phyloP scores from a whole-genome alignment of 306 rosid species.

The Sechiopsis laciniata region DNA sequence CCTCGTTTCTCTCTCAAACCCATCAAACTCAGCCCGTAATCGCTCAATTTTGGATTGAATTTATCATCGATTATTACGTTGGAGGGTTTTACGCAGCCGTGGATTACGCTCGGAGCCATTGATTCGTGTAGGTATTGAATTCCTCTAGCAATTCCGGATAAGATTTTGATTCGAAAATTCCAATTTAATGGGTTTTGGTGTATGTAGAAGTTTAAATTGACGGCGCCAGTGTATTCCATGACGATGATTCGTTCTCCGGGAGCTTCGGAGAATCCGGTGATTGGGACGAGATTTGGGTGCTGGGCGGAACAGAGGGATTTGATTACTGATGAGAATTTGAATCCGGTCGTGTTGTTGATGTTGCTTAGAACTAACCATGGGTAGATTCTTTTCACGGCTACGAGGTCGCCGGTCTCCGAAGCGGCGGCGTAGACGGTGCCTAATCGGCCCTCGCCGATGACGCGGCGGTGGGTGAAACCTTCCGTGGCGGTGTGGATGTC shows the following conservation, averaged over 20 bases:
- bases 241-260: conserved; percentile 77
- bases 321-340: conserved; percentile 53
- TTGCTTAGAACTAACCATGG: conserved; percentile 59
- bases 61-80: conserved; percentile 54
- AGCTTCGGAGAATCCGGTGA: conserved; percentile 73
- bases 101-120: conserved; percentile 59
- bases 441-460: conserved; percentile 62
- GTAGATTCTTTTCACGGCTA: conserved; percentile 68
- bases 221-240: conserved; percentile 55
- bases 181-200: conserved; percentile 53
- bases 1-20: conserved; percentile 50
- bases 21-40: conserved; percentile 63
- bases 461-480: conserved; percentile 60
- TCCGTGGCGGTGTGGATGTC: conserved; percentile 64
- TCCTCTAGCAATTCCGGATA: conserved; percentile 78
- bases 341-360: conserved; percentile 40
- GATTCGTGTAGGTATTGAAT: conserved; percentile 70
- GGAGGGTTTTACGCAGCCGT: conserved; percentile 75
- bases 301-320: conserved; percentile 62
- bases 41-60: conserved; percentile 48
- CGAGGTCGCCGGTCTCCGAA: conserved; percentile 33
- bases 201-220: conserved; percentile 51
- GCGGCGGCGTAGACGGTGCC: conserved; percentile 74
- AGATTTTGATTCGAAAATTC: conserved; percentile 56
- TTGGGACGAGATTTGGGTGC: conserved; percentile 67